Evolutionary conservation across 495 filamentous ascomycete species (phyloP), one percentile per base, ranked within the genome.

Genomic region (Podospora tetraspora): DNA sequence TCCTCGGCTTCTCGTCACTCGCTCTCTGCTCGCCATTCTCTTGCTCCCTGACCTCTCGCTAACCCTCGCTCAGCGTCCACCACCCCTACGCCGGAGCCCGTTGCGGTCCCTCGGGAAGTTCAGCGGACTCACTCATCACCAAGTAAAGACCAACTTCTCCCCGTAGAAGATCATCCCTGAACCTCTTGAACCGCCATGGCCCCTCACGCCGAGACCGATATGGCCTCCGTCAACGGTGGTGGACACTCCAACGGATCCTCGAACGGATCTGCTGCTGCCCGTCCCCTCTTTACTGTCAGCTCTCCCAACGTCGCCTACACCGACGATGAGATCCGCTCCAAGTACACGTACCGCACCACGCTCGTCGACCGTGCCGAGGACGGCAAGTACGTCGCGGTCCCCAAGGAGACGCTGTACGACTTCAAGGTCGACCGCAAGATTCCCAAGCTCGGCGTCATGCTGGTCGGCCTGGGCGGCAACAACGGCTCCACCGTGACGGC

Each of bases 401-500:
- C 95, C 72, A 91, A 92, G 84, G 89, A 97, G 81, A 93, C 90
- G 67, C 81, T 89, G 71, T 98, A 98, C 80, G 88, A 97, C 84
- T 98, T 99, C 91, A 96, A 97, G 86, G 91, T 95, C 75, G 91
- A 96, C 76, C 92, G 93, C 76, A 92, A 92, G 79, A 86, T 97
- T 57, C 92, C 92, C 79, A 97, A 96, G 86, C 85, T 92, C 68
- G 95, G 95, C 75, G 84, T 96, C 84, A 97, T 99, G 95, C 87
- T 99, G 75, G 96, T 98, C 69, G 95, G 95, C 69, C 95, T 89
- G 92, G 95, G 95, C 81, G 95, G 95, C 74, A 99, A 99, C 89
- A 98, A 99, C 78, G 95, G 95, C 74, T 90, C 92, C 70, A 99
- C 95, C 70, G 92, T 98, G 67, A 98, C 96, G 63, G 95, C 95